Evolutionary conservation across 805 yeast species (phyloP).

Genomic region (Nadsonia fulvescens): DNA sequence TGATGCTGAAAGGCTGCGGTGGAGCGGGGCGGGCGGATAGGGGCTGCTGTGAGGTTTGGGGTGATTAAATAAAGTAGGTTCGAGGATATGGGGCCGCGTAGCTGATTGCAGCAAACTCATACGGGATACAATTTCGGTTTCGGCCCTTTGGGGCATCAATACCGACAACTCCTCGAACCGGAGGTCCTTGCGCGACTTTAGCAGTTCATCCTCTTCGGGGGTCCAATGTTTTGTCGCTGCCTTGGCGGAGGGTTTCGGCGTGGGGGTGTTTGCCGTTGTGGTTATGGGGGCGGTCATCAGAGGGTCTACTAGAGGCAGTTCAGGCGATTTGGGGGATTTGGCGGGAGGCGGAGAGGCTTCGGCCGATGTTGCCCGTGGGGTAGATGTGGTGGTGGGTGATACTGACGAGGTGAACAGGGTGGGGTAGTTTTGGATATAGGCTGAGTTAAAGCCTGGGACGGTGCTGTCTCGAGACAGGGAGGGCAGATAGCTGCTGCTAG

Average conservation of each 20-base stretch:
- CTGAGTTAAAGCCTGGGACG: constrained; percentile 3
- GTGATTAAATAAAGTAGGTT: too few relatives aligned
- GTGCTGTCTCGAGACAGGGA: constrained; percentile 1
- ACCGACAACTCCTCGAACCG: constrained; percentile 58
- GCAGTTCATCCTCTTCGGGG: constrained; percentile 51
- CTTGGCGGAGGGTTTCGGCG: too few relatives aligned
- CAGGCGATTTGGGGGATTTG: background rate
- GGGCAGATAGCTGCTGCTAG: constrained; percentile 8
- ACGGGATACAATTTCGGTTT: constrained; percentile 35
- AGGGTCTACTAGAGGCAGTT: too few relatives aligned
- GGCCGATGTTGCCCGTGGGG: constrained; percentile 6
- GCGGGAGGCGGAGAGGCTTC: constrained; percentile 4
- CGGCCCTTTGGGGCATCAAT: constrained; percentile 53
- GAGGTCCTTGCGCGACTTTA: constrained; percentile 38
- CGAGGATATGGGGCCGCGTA: too few relatives aligned
- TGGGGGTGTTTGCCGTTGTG: constrained; percentile 7
- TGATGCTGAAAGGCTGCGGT: too few relatives aligned
- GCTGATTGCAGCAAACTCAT: too few relatives aligned
- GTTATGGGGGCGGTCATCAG: constrained; percentile 8
- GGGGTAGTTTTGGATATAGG: constrained; percentile 8
- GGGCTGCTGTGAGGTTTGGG: too few relatives aligned
- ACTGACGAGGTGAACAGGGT: background rate
- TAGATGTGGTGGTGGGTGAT: too few relatives aligned
- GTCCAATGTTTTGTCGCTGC: too few relatives aligned
- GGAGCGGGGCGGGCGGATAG: too few relatives aligned